Evolutionary conservation across 768 basidiomycete genomes (phyloP).

Genomic region (Phylloporus scabripes): DNA sequence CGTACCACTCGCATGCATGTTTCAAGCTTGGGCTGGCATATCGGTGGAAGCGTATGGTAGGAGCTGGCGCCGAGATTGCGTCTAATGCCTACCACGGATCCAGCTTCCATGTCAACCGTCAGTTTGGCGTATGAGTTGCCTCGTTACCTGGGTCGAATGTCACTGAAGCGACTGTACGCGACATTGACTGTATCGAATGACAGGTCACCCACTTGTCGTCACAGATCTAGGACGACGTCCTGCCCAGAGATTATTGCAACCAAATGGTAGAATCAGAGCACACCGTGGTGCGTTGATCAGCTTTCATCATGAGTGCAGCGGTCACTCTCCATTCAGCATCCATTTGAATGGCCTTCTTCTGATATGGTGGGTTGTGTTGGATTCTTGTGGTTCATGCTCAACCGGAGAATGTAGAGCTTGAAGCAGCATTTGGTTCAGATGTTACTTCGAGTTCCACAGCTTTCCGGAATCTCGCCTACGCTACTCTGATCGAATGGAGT

Average conservation of each 20-base stretch:
- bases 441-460: too few relatives aligned
- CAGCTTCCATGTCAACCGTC: too few relatives aligned
- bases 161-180: neutral
- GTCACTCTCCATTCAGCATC: neutral
- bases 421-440: too few relatives aligned
- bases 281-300: neutral
- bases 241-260: neutral
- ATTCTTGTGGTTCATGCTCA: neutral
- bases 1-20: too few relatives aligned
- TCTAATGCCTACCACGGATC: too few relatives aligned
- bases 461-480: neutral
- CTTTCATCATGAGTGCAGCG: neutral
- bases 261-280: neutral
- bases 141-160: neutral
- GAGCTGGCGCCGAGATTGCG: too few relatives aligned
- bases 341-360: neutral
- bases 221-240: neutral
- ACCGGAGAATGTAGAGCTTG: too few relatives aligned
- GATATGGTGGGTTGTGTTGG: neutral
- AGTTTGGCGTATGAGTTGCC: too few relatives aligned
- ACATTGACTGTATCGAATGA: neutral
- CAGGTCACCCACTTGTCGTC: neutral
- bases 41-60: too few relatives aligned
- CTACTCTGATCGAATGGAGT: neutral
- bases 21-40: too few relatives aligned